Conservation (phyloP, 2,329 filamentous ascomycete species). For the Periconia digitata region DNA sequence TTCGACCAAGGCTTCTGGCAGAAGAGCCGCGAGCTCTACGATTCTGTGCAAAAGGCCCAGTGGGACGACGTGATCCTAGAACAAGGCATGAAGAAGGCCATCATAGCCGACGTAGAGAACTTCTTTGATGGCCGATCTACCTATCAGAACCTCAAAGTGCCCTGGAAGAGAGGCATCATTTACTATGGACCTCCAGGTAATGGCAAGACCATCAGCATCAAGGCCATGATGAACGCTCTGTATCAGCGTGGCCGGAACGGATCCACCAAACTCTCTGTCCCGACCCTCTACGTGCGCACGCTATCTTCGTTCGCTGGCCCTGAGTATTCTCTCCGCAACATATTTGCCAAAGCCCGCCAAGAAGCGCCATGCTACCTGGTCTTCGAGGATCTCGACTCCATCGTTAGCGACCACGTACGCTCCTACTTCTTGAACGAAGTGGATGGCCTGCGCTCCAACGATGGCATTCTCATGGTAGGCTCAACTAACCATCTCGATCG, state of each 20-base stretch:
- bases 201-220: conserved; percentile 70
- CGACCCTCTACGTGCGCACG: conserved; percentile 59
- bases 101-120: conserved; percentile 64
- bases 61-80: conserved; percentile 72
- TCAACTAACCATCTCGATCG: conserved; percentile 67
- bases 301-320: conserved; percentile 52
- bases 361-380: conserved; percentile 69
- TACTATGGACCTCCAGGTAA: conserved; percentile 68
- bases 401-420: conserved; percentile 62
- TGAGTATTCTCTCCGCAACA: conserved; percentile 49
- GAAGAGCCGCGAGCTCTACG: conserved; percentile 63
- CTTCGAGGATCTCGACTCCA: conserved; percentile 71
- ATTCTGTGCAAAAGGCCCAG: conserved; percentile 49
- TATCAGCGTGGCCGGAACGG: conserved; percentile 50
- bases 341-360: conserved; percentile 57
- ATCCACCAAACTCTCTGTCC: conserved; percentile 48
- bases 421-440: conserved; percentile 75
- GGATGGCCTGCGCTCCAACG: conserved; percentile 68
- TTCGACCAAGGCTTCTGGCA: conserved; percentile 66
- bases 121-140: conserved; percentile 64
- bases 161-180: conserved; percentile 72
- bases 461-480: conserved; percentile 70
- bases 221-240: conserved; percentile 68
- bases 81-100: conserved; percentile 62
- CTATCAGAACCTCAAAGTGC: conserved; percentile 63